These are phyloP conservation scores for Wallacemonas collosoma DNA, from an alignment of 208 protist genomes.

Conservation along the genomic window DNA sequence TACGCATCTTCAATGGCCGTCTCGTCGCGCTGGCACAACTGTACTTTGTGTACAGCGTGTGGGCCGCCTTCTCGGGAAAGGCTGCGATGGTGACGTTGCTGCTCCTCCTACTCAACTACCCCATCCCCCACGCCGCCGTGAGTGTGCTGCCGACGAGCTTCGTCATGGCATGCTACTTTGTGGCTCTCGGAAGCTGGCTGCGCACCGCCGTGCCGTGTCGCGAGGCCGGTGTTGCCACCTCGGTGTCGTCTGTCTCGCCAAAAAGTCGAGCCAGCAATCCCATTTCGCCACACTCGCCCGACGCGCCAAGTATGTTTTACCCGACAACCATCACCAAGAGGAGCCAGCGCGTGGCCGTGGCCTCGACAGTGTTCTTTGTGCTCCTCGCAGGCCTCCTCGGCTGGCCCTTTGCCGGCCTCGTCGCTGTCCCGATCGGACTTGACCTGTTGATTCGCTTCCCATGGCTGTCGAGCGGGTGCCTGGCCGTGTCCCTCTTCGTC, in stretches of 20 bases:
- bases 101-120: constrained; percentile 63
- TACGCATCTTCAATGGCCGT: constrained; percentile 60
- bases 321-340: neutral
- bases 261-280: too few relatives aligned
- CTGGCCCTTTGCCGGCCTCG: constrained; percentile 92
- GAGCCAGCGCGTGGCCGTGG: constrained; percentile 19
- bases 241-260: neutral
- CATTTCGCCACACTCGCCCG: neutral
- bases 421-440: constrained; percentile 79
- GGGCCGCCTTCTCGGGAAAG: constrained; percentile 42
- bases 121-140: constrained; percentile 71
- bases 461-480: constrained; percentile 22
- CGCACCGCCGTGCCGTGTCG: constrained; percentile 25
- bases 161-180: constrained; percentile 83
- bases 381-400: constrained; percentile 62
- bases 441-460: constrained; percentile 64
- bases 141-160: constrained; percentile 87
- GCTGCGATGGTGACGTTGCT: constrained; percentile 44
- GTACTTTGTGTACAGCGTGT: constrained; percentile 66
- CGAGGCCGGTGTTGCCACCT: constrained; percentile 2
- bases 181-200: constrained; percentile 66
- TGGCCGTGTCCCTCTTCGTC: constrained; percentile 25
- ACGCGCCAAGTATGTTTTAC: constrained; percentile 7
- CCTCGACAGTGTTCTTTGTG: constrained; percentile 44
- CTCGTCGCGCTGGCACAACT: constrained; percentile 47